Percentiles rank a stretch among this genome's conserved stretches.
Evolutionary conservation across 768 basidiomycete species (phyloP).

Genomic region (Paxillus involutus): DNA sequence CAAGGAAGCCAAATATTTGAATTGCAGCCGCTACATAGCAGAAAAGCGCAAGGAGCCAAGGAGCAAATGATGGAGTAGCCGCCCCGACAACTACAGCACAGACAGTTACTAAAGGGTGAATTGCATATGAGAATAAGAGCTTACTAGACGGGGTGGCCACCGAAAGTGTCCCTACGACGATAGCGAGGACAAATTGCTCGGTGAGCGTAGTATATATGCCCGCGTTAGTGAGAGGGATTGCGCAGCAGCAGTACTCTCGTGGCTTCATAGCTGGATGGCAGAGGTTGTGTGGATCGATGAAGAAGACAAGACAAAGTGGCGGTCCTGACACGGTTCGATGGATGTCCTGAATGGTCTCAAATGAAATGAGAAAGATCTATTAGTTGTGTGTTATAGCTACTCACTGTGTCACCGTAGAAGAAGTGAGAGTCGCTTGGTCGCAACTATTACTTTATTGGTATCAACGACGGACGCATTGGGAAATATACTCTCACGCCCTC

Average conservation of each 20-base stretch:
- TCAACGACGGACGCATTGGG: conserved; percentile 8
- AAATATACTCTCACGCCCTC: conserved; percentile 19
- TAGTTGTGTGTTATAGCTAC: no score
- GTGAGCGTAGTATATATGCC: conserved; percentile 82
- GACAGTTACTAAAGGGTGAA: background rate
- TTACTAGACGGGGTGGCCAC: conserved; percentile 79
- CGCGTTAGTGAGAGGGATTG: conserved; percentile 85
- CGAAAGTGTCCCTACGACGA: conserved; percentile 70
- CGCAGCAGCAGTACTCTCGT: conserved; percentile 91
- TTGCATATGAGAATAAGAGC: conserved; percentile 25
- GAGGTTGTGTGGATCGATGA: background rate
- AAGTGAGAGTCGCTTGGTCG: no score
- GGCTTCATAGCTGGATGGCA: conserved; percentile 52
- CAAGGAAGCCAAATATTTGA: conserved; percentile 85
- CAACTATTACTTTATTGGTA: no score
- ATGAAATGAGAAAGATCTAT: no score
- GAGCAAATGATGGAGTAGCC: conserved; percentile 74
- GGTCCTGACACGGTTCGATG: background rate
- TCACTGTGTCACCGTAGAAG: no score
- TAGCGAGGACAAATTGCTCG: conserved; percentile 71
- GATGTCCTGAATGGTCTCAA: background rate
- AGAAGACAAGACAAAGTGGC: background rate
- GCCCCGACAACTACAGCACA: conserved; percentile 75
- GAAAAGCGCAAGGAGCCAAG: conserved; percentile 69
- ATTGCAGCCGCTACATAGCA: conserved; percentile 74